Evolutionary conservation across 352 stramenopile species (phyloP), one percentile per base, ranked within the genome.

Genomic region (Pythium rhizo-oryzae): DNA sequence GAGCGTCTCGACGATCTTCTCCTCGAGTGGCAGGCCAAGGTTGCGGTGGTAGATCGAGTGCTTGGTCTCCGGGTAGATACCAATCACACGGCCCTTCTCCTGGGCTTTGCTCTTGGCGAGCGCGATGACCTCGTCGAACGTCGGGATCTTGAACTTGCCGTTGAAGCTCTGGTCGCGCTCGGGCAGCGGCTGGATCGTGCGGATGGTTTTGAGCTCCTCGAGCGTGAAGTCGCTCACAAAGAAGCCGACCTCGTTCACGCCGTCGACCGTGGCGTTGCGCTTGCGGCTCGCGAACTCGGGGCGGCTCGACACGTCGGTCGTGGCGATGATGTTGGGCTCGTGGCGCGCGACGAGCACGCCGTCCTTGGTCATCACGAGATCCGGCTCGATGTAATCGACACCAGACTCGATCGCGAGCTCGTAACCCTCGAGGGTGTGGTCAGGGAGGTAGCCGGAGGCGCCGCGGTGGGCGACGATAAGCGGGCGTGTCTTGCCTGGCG

Each of bases 221-320:
- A 95, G 82, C 41, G 89, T 96, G 84, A 98, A 98, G 70, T 98
- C 90, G 65, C 85, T 92, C 52, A 92, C 86, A 65, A 92, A 98
- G 71, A 92, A 98, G 13, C 89, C 85, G 19, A 72, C 70, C 23
- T 78, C 77, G 35, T 79, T 59, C 25, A 81, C 71, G 53, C 84
- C 87, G 54, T 93, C 85, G 6, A 93, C 61, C 30, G 73, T 80
- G 43, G 86, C 79, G 49, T 77, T 91, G 58, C 79, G 79, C 59
- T 80, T 73, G 51, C 86, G 81, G 66, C 79, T 75, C 52, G 82
- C 80, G 53, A 94, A 96, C 70, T 96, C 84, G 1, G 87, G 75
- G 55, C 79, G 82, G 47, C 82, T 72, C 33, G 77, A 70, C 13
- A 98, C 82, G 78, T 98, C 82, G 9, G 94, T 97, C 37, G 94